Evolutionary conservation across 179 eudicot genomes (phyloP).

Genomic region (Monotropa hypopitys): DNA sequence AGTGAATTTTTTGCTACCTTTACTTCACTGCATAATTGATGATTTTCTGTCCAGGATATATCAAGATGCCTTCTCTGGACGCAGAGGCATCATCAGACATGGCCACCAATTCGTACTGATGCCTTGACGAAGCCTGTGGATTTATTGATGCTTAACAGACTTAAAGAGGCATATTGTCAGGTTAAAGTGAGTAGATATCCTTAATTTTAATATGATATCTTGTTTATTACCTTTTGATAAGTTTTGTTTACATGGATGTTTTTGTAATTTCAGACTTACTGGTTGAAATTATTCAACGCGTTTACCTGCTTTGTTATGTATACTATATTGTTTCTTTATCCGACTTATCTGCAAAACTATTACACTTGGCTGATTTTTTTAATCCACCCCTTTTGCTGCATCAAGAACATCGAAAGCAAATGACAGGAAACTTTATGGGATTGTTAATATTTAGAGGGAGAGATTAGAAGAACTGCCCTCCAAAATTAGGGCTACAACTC

Average conservation of each 20-base stretch:
- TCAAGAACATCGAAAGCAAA: not conserved
- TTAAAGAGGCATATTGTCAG: slow-evolving; percentile 83
- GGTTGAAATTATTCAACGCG: not conserved
- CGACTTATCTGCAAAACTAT: not conserved
- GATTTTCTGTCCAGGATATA: slow-evolving; percentile 52
- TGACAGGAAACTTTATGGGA: not conserved
- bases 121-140: slow-evolving; percentile 75
- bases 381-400: not conserved
- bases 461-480: too few relatives aligned
- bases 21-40: not conserved
- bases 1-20: not conserved
- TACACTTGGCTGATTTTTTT: not conserved
- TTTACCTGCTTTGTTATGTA: not conserved
- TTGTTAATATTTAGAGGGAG: too few relatives aligned
- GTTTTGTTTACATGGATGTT: not conserved
- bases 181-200: slow-evolving; percentile 47
- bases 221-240: not conserved
- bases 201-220: not conserved
- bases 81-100: slow-evolving; percentile 95
- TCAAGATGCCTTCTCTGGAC: slow-evolving; percentile 97
- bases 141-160: slow-evolving; percentile 72
- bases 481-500: too few relatives aligned
- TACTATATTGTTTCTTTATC: not conserved
- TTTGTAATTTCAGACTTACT: not conserved
- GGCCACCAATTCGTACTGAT: slow-evolving; percentile 97